Conservation (phyloP, 1,139 yeast genomes). For the Candida tropicalis region DNA sequence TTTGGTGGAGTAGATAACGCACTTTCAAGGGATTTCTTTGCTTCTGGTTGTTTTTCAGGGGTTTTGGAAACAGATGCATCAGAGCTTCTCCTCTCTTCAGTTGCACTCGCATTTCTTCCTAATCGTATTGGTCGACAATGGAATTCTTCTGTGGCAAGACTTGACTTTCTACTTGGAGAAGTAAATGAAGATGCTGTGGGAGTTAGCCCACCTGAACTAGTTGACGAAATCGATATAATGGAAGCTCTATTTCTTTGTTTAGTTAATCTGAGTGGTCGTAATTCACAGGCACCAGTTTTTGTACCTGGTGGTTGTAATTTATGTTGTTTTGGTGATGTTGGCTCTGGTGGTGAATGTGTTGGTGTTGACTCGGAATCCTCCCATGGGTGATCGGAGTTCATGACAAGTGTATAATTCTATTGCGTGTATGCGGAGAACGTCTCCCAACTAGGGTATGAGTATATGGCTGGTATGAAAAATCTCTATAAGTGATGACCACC, state of each 20-base stretch:
- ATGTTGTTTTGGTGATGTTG: slow-evolving; percentile 5
- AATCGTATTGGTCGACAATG: slow-evolving; percentile 37
- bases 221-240: slow-evolving; percentile 15
- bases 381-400: slow-evolving; percentile 13
- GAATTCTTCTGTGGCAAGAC: slow-evolving; percentile 26
- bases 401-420: too few species aligned
- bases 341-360: slow-evolving; percentile 8
- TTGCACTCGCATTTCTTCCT: slow-evolving; percentile 21
- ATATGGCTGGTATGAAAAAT: too few species aligned
- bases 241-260: slow-evolving; percentile 27
- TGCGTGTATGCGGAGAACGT: too few species aligned
- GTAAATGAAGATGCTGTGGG: slow-evolving; percentile 11
- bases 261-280: slow-evolving; percentile 37
- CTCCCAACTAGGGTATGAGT: too few species aligned
- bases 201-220: slow-evolving; percentile 10
- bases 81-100: slow-evolving; percentile 8
- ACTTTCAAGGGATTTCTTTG: slow-evolving; percentile 5
- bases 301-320: slow-evolving; percentile 7
- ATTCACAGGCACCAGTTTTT: slow-evolving; percentile 13
- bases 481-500: too few species aligned
- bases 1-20: background rate
- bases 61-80: slow-evolving; percentile 3
- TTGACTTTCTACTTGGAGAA: slow-evolving; percentile 9
- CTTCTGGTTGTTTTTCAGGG: background rate
- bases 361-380: slow-evolving; percentile 7